Conservation (phyloP, 2,329 filamentous ascomycete genomes). For the Daldinia sp. region DNA sequence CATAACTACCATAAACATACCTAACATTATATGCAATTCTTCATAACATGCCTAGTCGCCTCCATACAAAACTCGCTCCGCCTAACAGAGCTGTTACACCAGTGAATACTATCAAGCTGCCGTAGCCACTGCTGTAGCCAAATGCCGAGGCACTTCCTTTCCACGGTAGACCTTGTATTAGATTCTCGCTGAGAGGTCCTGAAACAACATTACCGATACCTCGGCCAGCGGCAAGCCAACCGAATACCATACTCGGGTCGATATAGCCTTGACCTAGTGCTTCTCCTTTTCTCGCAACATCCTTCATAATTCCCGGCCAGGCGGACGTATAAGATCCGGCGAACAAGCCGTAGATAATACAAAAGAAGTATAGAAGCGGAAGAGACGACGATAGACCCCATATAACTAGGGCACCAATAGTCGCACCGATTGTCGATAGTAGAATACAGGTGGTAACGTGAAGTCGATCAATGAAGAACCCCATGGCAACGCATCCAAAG, state of each 20-base stretch:
- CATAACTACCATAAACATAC: neutral
- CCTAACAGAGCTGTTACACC: conserved; percentile 60
- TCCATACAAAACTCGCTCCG: conserved; percentile 56
- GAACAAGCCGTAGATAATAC: conserved; percentile 70
- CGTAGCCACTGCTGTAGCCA: conserved; percentile 61
- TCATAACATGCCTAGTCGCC: conserved; percentile 42
- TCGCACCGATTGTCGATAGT: conserved; percentile 64
- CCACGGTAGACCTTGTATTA: conserved; percentile 59
- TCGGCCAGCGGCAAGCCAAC: conserved; percentile 64
- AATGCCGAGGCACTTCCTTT: conserved; percentile 47
- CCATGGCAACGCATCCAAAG: conserved; percentile 66
- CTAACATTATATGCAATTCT: neutral
- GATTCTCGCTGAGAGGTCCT: conserved; percentile 63
- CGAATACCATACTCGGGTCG: conserved; percentile 65
- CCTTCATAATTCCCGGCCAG: conserved; percentile 66
- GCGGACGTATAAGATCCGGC: conserved; percentile 69
- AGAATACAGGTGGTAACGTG: conserved; percentile 63
- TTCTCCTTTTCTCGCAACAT: conserved; percentile 47
- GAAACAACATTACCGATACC: conserved; percentile 68
- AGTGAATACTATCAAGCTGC: conserved; percentile 64
- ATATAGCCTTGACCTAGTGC: conserved; percentile 36
- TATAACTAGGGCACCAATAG: conserved; percentile 64
- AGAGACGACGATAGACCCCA: conserved; percentile 67
- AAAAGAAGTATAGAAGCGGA: conserved; percentile 65
- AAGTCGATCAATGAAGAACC: conserved; percentile 62